These are phyloP conservation scores for Malus sieversii DNA, from an alignment of 306 rosid genomes.

Conservation along the genomic window DNA sequence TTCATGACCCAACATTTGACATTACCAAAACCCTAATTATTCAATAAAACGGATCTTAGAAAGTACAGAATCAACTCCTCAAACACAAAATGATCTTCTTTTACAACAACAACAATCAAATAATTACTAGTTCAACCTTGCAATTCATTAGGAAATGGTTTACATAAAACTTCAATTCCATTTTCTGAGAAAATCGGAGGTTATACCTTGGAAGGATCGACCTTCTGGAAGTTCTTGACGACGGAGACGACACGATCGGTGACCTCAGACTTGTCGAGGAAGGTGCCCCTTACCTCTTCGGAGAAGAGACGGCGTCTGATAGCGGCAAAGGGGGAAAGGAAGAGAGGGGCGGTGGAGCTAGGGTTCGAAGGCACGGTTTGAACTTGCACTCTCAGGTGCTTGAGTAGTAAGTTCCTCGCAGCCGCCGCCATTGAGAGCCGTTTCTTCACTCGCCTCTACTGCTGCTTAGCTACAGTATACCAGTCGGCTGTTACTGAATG, in stretches of 20 bases:
- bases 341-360: constrained; percentile 10
- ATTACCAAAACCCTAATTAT: background rate
- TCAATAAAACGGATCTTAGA: background rate
- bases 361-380: constrained; percentile 25
- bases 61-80: background rate
- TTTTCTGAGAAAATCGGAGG: background rate
- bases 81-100: background rate
- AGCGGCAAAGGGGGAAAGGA: constrained; percentile 24
- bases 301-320: constrained; percentile 51
- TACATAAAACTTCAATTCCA: background rate
- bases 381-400: constrained; percentile 65
- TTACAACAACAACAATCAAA: background rate
- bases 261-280: constrained; percentile 94
- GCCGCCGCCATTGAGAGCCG: constrained; percentile 75
- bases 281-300: constrained; percentile 70
- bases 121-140: background rate
- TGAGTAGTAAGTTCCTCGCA: constrained; percentile 54
- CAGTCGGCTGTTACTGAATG: background rate
- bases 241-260: constrained; percentile 82
- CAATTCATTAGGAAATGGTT: background rate
- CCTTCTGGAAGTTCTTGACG: constrained; percentile 91
- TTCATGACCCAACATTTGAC: background rate
- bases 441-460: background rate
- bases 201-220: constrained; percentile 77
- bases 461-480: background rate